Percentiles rank a stretch among this genome's conserved stretches.
phyloP scores from a whole-genome alignment of 2,329 filamentous ascomycete species.

The Beauveria sp. region DNA sequence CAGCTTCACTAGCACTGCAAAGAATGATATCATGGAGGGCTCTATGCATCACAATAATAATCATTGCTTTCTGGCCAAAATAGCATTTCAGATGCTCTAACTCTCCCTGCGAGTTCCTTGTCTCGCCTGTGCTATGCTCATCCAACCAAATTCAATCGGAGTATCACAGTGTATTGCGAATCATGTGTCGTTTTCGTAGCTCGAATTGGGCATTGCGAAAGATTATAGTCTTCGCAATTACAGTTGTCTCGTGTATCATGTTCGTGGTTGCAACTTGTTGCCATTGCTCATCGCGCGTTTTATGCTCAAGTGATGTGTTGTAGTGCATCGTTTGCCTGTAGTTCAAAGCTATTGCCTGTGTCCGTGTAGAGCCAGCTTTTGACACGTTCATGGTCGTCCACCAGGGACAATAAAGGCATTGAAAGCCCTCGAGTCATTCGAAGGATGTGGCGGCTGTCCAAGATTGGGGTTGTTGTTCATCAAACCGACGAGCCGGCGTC shows the following conservation, averaged over 20 bases:
- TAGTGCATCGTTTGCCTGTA: background rate
- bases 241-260: background rate
- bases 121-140: background rate
- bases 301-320: background rate
- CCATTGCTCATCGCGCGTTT: no score
- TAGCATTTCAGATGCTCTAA: background rate
- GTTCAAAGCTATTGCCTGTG: background rate
- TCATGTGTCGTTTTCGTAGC: background rate
- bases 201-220: background rate
- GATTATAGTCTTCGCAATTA: background rate
- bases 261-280: background rate
- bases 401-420: background rate
- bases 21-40: background rate
- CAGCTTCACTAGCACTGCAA: background rate
- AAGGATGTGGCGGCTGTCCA: background rate
- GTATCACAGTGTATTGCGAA: background rate
- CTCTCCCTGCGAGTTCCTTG: background rate
- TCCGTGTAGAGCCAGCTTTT: background rate
- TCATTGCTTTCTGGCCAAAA: background rate
- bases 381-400: background rate
- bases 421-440: background rate
- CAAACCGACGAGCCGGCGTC: constrained; percentile 66
- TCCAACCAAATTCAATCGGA: constrained; percentile 1
- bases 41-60: background rate
- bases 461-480: constrained; percentile 49